phyloP scores from a whole-genome alignment of 2,329 filamentous ascomycete species.

The Pseudocercospora ulei region DNA sequence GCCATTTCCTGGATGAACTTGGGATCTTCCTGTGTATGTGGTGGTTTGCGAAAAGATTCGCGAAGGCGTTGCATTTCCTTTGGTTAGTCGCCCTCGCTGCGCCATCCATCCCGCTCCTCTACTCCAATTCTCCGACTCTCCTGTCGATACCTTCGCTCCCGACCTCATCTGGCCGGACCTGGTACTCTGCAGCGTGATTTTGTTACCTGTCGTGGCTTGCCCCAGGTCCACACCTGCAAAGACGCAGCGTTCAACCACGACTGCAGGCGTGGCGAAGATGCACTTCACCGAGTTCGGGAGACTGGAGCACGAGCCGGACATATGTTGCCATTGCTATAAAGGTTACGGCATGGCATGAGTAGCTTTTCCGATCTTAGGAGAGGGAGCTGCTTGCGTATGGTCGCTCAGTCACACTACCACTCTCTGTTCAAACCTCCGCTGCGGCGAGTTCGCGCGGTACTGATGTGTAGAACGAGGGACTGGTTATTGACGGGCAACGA shows the following conservation, averaged over 20 bases:
- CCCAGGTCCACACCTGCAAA: slow-evolving; percentile 21
- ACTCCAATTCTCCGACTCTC: slow-evolving; percentile 33
- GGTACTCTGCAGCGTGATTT: slow-evolving; percentile 23
- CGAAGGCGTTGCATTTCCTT: slow-evolving; percentile 31
- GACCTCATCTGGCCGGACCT: slow-evolving; percentile 30
- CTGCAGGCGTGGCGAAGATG: slow-evolving; percentile 29
- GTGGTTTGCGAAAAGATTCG: slow-evolving; percentile 20
- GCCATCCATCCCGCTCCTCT: slow-evolving; percentile 41
- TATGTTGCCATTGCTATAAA: slow-evolving; percentile 29
- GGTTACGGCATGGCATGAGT: slow-evolving; percentile 32
- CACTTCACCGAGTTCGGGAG: slow-evolving; percentile 15
- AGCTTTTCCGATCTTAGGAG: slow-evolving; percentile 30
- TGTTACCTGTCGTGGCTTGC: slow-evolving; percentile 31
- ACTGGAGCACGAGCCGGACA: slow-evolving; percentile 31
- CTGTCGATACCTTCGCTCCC: slow-evolving; percentile 31
- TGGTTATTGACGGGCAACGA: slow-evolving; percentile 28
- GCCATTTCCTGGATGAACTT: slow-evolving; percentile 22
- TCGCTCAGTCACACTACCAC: slow-evolving; percentile 30
- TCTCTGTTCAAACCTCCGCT: slow-evolving; percentile 24
- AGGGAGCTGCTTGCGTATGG: slow-evolving; percentile 32
- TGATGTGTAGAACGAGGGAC: slow-evolving; percentile 15
- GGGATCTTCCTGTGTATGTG: slow-evolving; percentile 18
- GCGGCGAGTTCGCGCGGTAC: slow-evolving; percentile 22
- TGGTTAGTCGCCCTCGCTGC: slow-evolving; percentile 29
- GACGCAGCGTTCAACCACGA: slow-evolving; percentile 26